Evolutionary conservation across 495 filamentous ascomycete genomes (phyloP), one percentile per base, ranked within the genome.

Genomic region (Daldinia bambusicola): DNA sequence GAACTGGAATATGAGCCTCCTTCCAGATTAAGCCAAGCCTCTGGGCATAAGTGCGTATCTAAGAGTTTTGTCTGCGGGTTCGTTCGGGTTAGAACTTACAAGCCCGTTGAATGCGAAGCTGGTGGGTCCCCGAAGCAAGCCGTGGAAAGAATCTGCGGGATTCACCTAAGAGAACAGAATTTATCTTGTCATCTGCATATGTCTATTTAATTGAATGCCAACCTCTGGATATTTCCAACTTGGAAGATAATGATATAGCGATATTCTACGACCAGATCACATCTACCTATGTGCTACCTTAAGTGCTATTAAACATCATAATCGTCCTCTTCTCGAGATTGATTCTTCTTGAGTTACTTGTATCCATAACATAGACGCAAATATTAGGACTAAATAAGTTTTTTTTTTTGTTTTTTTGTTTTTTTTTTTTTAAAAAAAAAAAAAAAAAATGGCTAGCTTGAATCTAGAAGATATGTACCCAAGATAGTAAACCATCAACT

Each of bases 1-100:
- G 61, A 70, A 66, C 55, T 50, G 36, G 41, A 45, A 31, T 22
- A 32, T 55, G 41, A 52, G 48, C 55, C 50, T 48, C 68, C 70
- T 74, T 53, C 75, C 71, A 22, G 66, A 76, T 75, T 66, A 13
- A 76, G 75, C 63, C 67, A 55, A 55, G 38, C 13, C 37, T 14
- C 26, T 57, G 50, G 8, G 7, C 20, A 5, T 26, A 31, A 4
- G 31, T 51, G 37, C 43, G 26, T 53, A 12, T n/a, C n/a, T n/a
- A n/a, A n/a, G 12, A 22, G 18, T 40, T 34, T 57, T 36, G 50
- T 6, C 20, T 52, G 26, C 13, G 12, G 12, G 40, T 18, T 43
- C 40, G 12, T 43, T 43, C 40, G 40, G 40, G 10, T 43, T 18
- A 18, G 40, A 43, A 43, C 26, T 26, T 26, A 26, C 1, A 26